Evolutionary conservation across 2,329 filamentous ascomycete species (phyloP), one percentile per base, ranked within the genome.

Genomic region (Aspergillus eucalypticola): DNA sequence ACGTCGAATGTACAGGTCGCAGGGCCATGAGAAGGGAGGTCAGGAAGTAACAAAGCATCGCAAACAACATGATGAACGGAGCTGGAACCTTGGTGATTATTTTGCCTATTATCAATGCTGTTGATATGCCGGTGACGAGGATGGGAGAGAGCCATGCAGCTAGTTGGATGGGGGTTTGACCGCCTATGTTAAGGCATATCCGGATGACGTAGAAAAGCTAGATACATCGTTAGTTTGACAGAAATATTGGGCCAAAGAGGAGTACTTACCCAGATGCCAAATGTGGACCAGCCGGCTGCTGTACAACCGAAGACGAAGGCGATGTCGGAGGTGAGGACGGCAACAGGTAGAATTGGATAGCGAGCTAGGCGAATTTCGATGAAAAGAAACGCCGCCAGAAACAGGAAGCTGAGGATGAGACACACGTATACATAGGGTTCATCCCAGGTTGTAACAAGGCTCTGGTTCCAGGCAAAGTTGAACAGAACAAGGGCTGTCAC

Each of bases 401-500:
- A 72, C 0, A 86, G 23, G 1, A 86, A 61, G 0, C 87, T 86
- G 2, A 88, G 61, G 32, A 88, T 82, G 1, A 90, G 75, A 0
- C 84, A 73, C 0, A 81, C 75, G 59, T 84, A 83, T 8, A 86
- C 78, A 58, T 86, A 86, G 0, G 84, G 76, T 7, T 78, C 75
- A 0, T 74, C 64, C 86, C 86, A 89, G 1, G 85, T 85, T 3
- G 81, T 82, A 0, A 84, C 76, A 0, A 84, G 81, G 0, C 84
- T 86, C 67, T 90, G 86, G 60, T 87, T 89, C 84, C 85, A 89
- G 0, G 86, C 83, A 65, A 90, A 86, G 70, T 88, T 88, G 75
- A 90, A 81, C 35, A 90, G 75, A 0, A 88, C 78, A 29, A 90
- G 75, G 0, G 81, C 82, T 0, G 77, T 75, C 10, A 88, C 78